Evolutionary conservation across 2,329 filamentous ascomycete genomes (phyloP), one percentile per base, ranked within the genome.

Genomic region (Epichloe hybrida): DNA sequence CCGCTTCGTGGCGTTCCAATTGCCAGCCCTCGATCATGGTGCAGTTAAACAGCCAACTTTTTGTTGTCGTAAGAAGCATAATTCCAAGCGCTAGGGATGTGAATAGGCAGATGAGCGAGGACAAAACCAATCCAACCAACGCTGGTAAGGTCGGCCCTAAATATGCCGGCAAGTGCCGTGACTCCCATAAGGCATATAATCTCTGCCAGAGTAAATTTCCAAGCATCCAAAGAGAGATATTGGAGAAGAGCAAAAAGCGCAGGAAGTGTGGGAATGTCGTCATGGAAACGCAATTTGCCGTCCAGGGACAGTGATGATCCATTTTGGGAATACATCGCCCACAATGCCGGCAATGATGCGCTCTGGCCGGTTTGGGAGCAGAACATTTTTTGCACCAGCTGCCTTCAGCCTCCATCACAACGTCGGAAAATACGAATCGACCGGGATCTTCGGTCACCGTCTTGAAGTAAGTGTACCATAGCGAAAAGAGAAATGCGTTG

Each of bases 271-370:
- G 87, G 59, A 89, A 86, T 1, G 85, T 90, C 53, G 81, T 83
- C 65, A 89, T 78, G 12, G 85, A 89, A 49, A 93, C 85, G 69
- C 88, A 94, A 67, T 90, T 91, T 54, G 69, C 72, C 3, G 86
- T 91, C 87, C 87, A 93, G 3, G 87, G 86, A 62, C 87, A 93
- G 69, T 94, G 86, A 68, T 89, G 85, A 68, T 90, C 86, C 86
- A 90, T 90, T 67, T 81, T 84, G 38, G 84, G 83, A 46, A 89
- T 78, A 65, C 86, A 89, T 58, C 83, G 79, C 56, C 72, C 72
- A 69, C 87, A 94, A 57, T 79, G 77, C 55, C 81, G 83, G 69
- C 88, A 94, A 71, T 94, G 88, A 72, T 93, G 88, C 1, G 86
- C 80, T 56, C 88, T 74, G 1, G 83, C 80, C 2, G 88, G 86